Base-by-base conservation (phyloP, 345 rosid species). In the Punica granatum region DNA sequence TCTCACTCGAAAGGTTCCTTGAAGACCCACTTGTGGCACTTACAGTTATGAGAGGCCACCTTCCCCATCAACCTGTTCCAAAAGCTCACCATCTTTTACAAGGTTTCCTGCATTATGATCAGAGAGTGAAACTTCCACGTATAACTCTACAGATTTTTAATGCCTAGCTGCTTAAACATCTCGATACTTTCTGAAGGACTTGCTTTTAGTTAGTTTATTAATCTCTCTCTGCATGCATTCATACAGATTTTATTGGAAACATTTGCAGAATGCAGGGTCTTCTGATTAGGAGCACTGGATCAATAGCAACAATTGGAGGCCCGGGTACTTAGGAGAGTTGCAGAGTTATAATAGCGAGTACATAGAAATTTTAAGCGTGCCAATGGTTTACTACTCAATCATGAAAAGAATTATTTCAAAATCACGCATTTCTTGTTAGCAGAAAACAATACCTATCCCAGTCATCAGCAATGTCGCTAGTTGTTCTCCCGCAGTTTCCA, bases 401-500 rank as follows among this genome's bases (percentile, higher is more conserved):
- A 5, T 33, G 28, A 33, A 35, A 39, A 62, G 32, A 23, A 56
- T 6, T 14, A 34, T 2, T 16, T 15, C 12, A 60, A 16, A 36
- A 31, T 9, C 4, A 12, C 21, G 36, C 19, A 58, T 30, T 30
- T 30, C 31, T 28, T 0, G 31, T 60, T 33, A 28, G 63, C 61
- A 58, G n/a, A 44, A 5, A 9, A 33, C 2, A 39, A 65, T 73
- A 93, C 96, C 92, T 87, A 26, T 73, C 73, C 96, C 97, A 93
- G 1, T 58, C 70, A 81, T 93, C 96, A 51, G 73, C 21, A 72
- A 93, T 93, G 74, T 89, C 94, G 42, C 78, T 79, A 41, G 98
- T 89, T 35, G 97, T 93, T 79, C 97, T 89, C 96, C 98, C 90
- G 77, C 97, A 89, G 75, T 93, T 93, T 67, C 97, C 98, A 39